Evolutionary conservation across 192 early-diverging fungal species (phyloP).

Genomic region (Physocladia obscura): DNA sequence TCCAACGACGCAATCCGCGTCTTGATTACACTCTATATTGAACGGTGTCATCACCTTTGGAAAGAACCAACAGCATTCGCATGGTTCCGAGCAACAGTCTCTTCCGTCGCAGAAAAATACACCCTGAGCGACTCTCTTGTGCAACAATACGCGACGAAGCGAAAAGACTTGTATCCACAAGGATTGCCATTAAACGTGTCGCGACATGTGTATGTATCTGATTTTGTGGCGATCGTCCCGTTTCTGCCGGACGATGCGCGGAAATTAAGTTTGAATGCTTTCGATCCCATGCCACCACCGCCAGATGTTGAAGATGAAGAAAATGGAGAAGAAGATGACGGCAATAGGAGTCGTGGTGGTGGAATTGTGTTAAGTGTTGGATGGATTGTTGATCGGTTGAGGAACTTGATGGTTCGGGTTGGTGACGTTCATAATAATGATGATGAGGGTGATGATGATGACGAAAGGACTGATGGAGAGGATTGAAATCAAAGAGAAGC

Average conservation of each 20-base stretch:
- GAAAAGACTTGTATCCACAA: conserved; percentile 17
- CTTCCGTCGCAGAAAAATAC: neutral
- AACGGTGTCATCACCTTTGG: conserved; percentile 75
- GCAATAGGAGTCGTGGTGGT: neutral
- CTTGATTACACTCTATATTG: conserved; percentile 70
- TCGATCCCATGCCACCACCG: conserved; percentile 69
- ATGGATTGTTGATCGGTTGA: conserved; percentile 19
- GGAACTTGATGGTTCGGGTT: conserved; percentile 1
- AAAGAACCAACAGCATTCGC: conserved; percentile 73
- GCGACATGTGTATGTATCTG: conserved; percentile 50
- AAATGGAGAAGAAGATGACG: neutral
- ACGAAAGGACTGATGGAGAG: no score
- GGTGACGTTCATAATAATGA: no score
- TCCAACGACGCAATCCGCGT: conserved; percentile 28
- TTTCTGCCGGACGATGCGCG: conserved; percentile 53
- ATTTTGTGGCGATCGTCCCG: conserved; percentile 48
- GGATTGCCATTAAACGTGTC: conserved; percentile 41
- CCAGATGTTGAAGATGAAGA: conserved; percentile 20
- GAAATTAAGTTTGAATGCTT: conserved; percentile 49
- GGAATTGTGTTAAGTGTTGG: conserved; percentile 15
- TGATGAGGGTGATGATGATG: no score
- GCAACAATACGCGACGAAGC: neutral
- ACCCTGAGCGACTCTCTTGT: neutral
- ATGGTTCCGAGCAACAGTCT: conserved; percentile 38
- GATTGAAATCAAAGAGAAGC: no score